Evolutionary conservation across 1,284 basidiomycete species (phyloP).

Genomic region (Ceratobasidium sp.): DNA sequence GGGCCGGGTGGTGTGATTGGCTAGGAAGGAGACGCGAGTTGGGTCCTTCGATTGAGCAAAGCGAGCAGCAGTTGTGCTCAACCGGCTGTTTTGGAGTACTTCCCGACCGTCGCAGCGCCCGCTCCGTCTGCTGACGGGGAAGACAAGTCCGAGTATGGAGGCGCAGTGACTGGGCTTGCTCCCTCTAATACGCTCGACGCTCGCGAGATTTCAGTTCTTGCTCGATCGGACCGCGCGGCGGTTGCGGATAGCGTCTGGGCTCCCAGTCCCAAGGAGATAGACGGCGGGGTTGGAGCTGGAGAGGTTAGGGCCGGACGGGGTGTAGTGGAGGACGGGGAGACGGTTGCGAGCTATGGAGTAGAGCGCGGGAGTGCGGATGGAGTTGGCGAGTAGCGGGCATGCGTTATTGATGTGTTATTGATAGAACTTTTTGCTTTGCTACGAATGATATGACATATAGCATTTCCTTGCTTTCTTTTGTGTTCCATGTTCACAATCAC

Average conservation of each 20-base stretch:
- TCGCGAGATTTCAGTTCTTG: conserved; percentile 4
- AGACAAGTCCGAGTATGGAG: neutral
- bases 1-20: too few species aligned
- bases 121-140: neutral
- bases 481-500: neutral
- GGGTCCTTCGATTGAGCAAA: neutral
- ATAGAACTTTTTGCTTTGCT: neutral
- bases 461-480: neutral
- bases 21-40: conserved; percentile 12
- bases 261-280: neutral
- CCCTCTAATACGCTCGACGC: conserved; percentile 4
- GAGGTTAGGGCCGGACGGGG: conserved; percentile 30
- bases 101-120: neutral
- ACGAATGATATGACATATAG: neutral
- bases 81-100: conserved; percentile 21
- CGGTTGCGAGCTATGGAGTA: conserved; percentile 33
- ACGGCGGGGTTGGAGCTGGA: conserved; percentile 6
- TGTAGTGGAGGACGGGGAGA: conserved; percentile 10
- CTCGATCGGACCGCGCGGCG: conserved; percentile 28
- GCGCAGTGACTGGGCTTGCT: neutral
- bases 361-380: conserved; percentile 14
- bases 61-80: conserved; percentile 4
- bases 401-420: conserved; percentile 29
- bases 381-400: conserved; percentile 33
- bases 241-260: conserved; percentile 31